Evolutionary conservation across 1,284 basidiomycete genomes (phyloP), one percentile per base, ranked within the genome.

Genomic region (Moesziomyces antarcticus): DNA sequence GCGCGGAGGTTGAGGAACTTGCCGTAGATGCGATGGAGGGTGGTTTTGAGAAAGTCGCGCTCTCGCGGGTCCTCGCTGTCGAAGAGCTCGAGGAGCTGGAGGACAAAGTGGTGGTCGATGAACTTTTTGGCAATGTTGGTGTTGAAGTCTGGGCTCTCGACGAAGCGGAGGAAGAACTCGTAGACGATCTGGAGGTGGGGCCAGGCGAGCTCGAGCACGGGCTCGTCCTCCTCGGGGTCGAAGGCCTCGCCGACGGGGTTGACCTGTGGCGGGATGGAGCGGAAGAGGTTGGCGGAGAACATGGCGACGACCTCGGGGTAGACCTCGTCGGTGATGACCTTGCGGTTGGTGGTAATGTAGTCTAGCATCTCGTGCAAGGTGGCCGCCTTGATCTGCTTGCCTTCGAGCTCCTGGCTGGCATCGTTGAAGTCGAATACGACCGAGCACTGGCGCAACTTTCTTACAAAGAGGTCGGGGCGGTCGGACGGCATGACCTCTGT

Each of bases 351-450:
- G 55, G 96, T 98, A 85, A 99, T 97, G 85, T 98, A 99, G 83
- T 99, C 97, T 83, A 99, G 89, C 93, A 99, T 94, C 87, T 99
- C 97, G 78, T 97, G 94, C 56, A 99, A 86, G 5, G 97, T 94
- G 83, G 97, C 93, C 1, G 96, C 93, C 87, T 99, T 99, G 87
- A 99, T 92, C 85, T 98, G 96, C 87, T 99, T 99, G 75, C 94
- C 96, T 84, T 92, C 92, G 78, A 99, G 89, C 82, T 99, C 97
- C 43, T 92, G 88, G 81, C 93, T 96, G 50, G 95, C 92, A 84
- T 99, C 97, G 85, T 98, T 99, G 86, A 99, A 99, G 86, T 99
- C 97, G 84, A 99, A 99, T 22, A 99, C 87, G 67, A 97, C 94
- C 57, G 92, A 91, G 86, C 95, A 98, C 85, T 99, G 97, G 84